Evolutionary conservation across 2,329 filamentous ascomycete species (phyloP).

Genomic region (Exophiala sideris): DNA sequence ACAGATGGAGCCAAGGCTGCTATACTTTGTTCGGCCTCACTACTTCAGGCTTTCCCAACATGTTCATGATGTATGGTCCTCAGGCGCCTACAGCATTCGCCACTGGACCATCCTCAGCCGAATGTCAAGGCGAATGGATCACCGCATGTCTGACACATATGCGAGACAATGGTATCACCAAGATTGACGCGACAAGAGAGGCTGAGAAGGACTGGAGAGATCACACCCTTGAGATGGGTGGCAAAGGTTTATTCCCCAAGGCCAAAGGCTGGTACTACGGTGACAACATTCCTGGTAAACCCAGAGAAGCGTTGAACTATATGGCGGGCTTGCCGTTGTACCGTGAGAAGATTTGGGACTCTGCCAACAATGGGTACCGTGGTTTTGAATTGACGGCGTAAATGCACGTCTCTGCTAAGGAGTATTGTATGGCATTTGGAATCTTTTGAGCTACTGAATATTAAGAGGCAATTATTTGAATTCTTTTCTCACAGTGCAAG

Average conservation of each 20-base stretch:
- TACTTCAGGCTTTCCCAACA: constrained; percentile 44
- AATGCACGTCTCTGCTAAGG: no score
- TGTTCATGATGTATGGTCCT: constrained; percentile 53
- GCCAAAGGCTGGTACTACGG: constrained; percentile 49
- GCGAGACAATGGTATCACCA: neutral
- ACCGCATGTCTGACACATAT: constrained; percentile 4
- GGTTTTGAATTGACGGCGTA: neutral
- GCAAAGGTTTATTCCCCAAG: neutral
- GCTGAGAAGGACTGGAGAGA: constrained; percentile 9
- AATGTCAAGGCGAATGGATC: constrained; percentile 55
- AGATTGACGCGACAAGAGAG: constrained; percentile 5
- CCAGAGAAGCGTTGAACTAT: constrained; percentile 50
- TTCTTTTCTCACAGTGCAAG: no score
- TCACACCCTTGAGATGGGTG: neutral
- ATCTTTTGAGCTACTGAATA: no score
- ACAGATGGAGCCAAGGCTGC: constrained; percentile 36
- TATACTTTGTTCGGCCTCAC: constrained; percentile 41
- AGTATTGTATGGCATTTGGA: no score
- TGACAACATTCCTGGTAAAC: constrained; percentile 53
- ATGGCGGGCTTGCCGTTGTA: constrained; percentile 28
- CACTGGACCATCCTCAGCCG: constrained; percentile 50
- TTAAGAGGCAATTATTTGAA: no score
- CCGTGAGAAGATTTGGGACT: constrained; percentile 8
- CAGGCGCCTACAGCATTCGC: constrained; percentile 49
- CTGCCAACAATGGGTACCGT: constrained; percentile 1